Evolutionary conservation across 371 early-diverging fungal species (phyloP).

Genomic region (Batkoa obscura): DNA sequence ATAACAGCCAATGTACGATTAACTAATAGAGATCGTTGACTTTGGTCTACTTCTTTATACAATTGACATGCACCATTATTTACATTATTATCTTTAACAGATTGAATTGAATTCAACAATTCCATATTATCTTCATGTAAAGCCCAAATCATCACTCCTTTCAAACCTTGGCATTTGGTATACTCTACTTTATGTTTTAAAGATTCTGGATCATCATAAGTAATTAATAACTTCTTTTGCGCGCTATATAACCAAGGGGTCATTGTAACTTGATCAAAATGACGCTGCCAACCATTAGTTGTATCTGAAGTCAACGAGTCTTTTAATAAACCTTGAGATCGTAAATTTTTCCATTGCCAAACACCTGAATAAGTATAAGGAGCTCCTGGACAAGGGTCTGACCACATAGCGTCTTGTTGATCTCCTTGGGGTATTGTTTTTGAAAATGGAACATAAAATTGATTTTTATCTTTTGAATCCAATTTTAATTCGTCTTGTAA

Average conservation of each 20-base stretch:
- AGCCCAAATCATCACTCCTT: constrained; percentile 46
- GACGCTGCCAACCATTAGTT: constrained; percentile 33
- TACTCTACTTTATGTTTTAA: constrained; percentile 30
- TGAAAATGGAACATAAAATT: too few species aligned
- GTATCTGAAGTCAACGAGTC: constrained; percentile 13
- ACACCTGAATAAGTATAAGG: constrained; percentile 30
- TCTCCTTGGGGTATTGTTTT: constrained; percentile 27
- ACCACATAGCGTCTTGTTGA: too few species aligned
- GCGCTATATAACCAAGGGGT: constrained; percentile 52
- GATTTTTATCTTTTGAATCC: too few species aligned
- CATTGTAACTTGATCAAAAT: constrained; percentile 34
- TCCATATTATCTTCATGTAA: constrained; percentile 24
- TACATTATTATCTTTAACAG: too few species aligned
- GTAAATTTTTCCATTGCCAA: constrained; percentile 44
- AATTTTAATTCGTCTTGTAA: too few species aligned
- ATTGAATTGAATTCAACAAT: constrained; percentile 14
- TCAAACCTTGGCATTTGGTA: constrained; percentile 22
- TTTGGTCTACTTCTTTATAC: too few species aligned
- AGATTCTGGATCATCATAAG: constrained; percentile 43
- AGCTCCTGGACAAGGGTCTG: too few species aligned
- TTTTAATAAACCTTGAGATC: constrained; percentile 29
- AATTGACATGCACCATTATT: too few species aligned
- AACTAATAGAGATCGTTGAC: too few species aligned
- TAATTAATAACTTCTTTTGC: constrained; percentile 21
- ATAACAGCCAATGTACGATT: too few species aligned